Conservation (phyloP, 108 stramenopile genomes). For the Phaeodactylum tricornutum region DNA sequence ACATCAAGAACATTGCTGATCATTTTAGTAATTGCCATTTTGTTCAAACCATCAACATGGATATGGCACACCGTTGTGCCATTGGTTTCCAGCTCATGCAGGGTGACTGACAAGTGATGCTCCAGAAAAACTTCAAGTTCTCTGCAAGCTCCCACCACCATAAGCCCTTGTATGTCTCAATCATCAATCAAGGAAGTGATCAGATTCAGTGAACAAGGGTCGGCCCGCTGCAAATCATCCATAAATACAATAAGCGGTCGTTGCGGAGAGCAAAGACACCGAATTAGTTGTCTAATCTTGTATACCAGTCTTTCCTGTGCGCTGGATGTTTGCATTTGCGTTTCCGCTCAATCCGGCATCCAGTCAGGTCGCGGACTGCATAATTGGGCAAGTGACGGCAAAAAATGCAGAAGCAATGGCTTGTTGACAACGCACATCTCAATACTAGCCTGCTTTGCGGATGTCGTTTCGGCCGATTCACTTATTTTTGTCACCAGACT, state of each 20-base stretch:
- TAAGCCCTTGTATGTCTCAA: background rate
- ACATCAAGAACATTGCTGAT: background rate
- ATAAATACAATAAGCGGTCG: constrained; percentile 2
- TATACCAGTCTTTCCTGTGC: background rate
- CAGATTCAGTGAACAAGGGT: constrained; percentile 9
- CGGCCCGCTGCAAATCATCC: constrained; percentile 34
- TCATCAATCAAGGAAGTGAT: background rate
- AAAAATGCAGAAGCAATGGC: background rate
- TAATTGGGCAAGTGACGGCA: background rate
- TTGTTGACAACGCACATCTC: background rate
- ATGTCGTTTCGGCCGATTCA: background rate
- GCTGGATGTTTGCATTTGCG: background rate
- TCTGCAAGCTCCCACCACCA: background rate
- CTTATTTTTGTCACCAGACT: background rate
- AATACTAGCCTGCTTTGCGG: background rate
- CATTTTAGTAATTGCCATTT: background rate
- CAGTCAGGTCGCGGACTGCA: no score
- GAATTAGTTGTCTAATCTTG: background rate
- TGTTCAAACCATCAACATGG: background rate
- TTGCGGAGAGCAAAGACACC: background rate
- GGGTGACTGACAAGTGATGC: background rate
- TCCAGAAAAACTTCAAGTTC: background rate
- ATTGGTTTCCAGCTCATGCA: background rate
- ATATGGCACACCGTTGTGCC: background rate
- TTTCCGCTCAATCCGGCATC: background rate